Conservation (phyloP, 768 basidiomycete species). For the Termitomyces sp. region DNA sequence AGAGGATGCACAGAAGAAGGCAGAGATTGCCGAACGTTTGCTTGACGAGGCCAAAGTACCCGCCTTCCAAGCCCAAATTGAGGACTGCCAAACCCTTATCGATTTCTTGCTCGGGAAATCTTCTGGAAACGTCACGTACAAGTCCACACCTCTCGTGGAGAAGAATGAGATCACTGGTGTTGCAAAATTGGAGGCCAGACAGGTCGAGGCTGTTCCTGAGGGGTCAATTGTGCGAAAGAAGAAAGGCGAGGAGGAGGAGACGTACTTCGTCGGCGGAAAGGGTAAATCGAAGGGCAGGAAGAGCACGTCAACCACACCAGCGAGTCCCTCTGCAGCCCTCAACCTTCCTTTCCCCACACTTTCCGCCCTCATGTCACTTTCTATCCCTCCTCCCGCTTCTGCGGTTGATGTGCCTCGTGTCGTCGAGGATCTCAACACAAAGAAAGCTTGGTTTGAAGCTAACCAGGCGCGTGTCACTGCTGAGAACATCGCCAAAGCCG, state of each 20-base stretch:
- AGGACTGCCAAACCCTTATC: slow-evolving; percentile 93
- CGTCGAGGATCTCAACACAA: slow-evolving; percentile 86
- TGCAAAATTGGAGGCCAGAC: slow-evolving; percentile 77
- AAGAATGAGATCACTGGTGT: slow-evolving; percentile 55
- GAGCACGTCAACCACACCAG: slow-evolving; percentile 27
- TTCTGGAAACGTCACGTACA: slow-evolving; percentile 36
- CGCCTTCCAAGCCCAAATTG: slow-evolving; percentile 89
- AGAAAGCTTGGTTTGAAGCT: slow-evolving; percentile 93
- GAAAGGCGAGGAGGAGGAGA: slow-evolving; percentile 82
- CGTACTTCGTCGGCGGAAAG: slow-evolving; percentile 77
- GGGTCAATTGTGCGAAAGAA: slow-evolving; percentile 82
- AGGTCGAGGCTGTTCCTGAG: slow-evolving; percentile 70
- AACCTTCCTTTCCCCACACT: slow-evolving; percentile 85
- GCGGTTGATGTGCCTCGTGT: slow-evolving; percentile 74
- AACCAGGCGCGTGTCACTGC: slow-evolving; percentile 81
- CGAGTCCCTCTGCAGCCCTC: slow-evolving; percentile 33
- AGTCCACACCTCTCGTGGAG: slow-evolving; percentile 32
- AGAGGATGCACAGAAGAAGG: slow-evolving; percentile 74
- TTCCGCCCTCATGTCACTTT: slow-evolving; percentile 78
- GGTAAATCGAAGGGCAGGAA: slow-evolving; percentile 63
- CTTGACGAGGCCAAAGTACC: slow-evolving; percentile 89
- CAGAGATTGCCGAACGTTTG: slow-evolving; percentile 73
- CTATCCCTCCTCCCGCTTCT: slow-evolving; percentile 85
- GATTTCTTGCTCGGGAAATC: slow-evolving; percentile 75
- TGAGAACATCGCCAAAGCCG: slow-evolving; percentile 77